Evolutionary conservation across 805 yeast genomes (phyloP).

Genomic region (Metschnikowia reukaufii): DNA sequence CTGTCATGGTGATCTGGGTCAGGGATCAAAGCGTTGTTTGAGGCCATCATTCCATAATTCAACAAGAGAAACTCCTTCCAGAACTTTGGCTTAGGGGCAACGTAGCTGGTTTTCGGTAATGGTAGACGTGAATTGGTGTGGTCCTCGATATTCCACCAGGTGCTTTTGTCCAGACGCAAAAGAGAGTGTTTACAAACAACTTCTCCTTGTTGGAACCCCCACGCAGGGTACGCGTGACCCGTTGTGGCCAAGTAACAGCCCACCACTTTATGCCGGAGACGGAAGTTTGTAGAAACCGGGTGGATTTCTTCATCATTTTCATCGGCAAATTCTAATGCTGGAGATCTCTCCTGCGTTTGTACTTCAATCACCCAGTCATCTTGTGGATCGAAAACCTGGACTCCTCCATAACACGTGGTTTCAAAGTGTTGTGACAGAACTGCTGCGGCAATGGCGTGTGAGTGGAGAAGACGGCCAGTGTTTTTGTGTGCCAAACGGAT

Average conservation of each 20-base stretch:
- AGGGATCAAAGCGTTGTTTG: constrained; percentile 79
- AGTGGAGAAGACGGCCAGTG: constrained; percentile 76
- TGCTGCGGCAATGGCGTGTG: constrained; percentile 80
- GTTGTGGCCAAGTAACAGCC: constrained; percentile 81
- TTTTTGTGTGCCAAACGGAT: constrained; percentile 70
- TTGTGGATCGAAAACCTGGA: constrained; percentile 67
- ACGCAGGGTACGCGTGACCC: constrained; percentile 65
- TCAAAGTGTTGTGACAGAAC: constrained; percentile 67
- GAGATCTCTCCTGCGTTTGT: constrained; percentile 54
- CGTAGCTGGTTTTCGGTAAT: constrained; percentile 30
- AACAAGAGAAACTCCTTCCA: constrained; percentile 73
- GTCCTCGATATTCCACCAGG: constrained; percentile 82
- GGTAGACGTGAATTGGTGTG: constrained; percentile 54
- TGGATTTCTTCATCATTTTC: constrained; percentile 58
- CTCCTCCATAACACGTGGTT: constrained; percentile 84
- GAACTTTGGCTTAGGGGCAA: constrained; percentile 61
- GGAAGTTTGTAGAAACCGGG: constrained; percentile 73
- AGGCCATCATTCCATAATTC: constrained; percentile 85
- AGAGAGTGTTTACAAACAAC: constrained; percentile 63
- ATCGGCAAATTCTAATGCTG: constrained; percentile 40
- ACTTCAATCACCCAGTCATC: constrained; percentile 93
- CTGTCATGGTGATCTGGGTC: constrained; percentile 73
- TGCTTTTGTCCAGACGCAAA: constrained; percentile 54
- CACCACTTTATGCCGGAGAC: constrained; percentile 59
- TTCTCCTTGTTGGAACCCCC: constrained; percentile 87